Evolutionary conservation across 768 basidiomycete species (phyloP), one percentile per base, ranked within the genome.

Genomic region (Suillus weaverae): DNA sequence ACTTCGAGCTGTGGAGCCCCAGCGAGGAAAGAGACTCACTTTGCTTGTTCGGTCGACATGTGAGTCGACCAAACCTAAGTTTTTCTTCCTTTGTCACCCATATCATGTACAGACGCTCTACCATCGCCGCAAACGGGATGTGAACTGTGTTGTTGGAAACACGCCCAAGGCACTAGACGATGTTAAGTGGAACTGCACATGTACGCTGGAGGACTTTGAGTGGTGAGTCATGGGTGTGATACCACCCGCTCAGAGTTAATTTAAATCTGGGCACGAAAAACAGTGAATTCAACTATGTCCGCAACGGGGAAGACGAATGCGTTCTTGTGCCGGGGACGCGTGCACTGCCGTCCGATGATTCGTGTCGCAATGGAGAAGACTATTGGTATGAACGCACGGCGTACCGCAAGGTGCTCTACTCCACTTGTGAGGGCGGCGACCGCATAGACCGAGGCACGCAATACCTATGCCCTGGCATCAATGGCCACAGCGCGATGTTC

Each of bases 1-100:
- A 99, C 78, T 99, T 99, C 73, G 96, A 99, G 74, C 78, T 97
- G 2, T 99, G 97, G 97, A 95, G 91, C 73, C 97, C 97, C 0
- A 93, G 92, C 64, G 91, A 96, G 72, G 89, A 88, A 54, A 86
- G 97, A n/a, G 79, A 84, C 39, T 95, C 99, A 72, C 80, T 81
- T 9, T 99, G 97, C 77, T 79, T 99, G 33, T 99, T 99, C 68
- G 97, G 97, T 26, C 85, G 91, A 64, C 92, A 94, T 85, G 94
- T 93, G 60, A 46, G 78, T 65, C 7, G 16, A 33, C 26, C 4
- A 26, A 20, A 59, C 18, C 39, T 6, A 3, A 16, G 7, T 22
- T 26, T 22, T 39, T 61, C 39, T 39, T 61, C 39, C 59, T 26
- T 41, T 22, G 20, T 64, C 51, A n/a, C 35, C 38, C 32, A 55